Base-by-base conservation (phyloP, 164 flowering plant species). In the Tetrastigma voinierianum region DNA sequence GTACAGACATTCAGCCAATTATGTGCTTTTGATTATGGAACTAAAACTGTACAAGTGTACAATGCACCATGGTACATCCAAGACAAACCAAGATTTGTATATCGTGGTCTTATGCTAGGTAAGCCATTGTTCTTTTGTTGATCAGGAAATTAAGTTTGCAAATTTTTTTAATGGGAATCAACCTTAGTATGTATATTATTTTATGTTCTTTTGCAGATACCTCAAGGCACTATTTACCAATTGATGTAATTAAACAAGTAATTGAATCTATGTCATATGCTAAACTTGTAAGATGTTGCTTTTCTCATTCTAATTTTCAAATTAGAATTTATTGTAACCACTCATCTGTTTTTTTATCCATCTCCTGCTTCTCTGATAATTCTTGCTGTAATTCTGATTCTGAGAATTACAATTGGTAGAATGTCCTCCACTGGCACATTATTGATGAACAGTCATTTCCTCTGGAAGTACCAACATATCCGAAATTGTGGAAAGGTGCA, bases 381-480 rank as follows among this genome's bases (percentile, higher is more conserved):
- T 67, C 46, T 71, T 53, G 69, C 24, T 74, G 68, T 51, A 46
- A 65, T 73, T 71, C 74, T 86, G 77, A 70, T 81, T 2, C 53
- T 72, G 72, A 45, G 62, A 71, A 72, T 87, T 80, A 40, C 73
- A 70, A 84, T 84, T 76, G 74, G 84, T 90, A 95, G 99, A 95
- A 95, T 82, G 97, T 95, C 67, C 91, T 95, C 66, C 99, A 95
- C 80, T 95, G 99, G 99, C 99, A 95, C 84, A 90, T 92, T 64
- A 83, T 95, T 75, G 98, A 92, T 57, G 95, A 90, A 71, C 64
- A 95, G 76, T 86, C 99, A 63, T 95, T 95, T 82, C 99, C 99
- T 60, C 70, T 95, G 11, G 99, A 95, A 68, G 52, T 84, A 20
- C 96, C 98, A 51, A 60, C 88, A 57, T 88, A 85, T 73, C 97